Evolutionary conservation across 306 rosid genomes (phyloP), one percentile per base, ranked within the genome.

Genomic region (Medicago ruthenica): DNA sequence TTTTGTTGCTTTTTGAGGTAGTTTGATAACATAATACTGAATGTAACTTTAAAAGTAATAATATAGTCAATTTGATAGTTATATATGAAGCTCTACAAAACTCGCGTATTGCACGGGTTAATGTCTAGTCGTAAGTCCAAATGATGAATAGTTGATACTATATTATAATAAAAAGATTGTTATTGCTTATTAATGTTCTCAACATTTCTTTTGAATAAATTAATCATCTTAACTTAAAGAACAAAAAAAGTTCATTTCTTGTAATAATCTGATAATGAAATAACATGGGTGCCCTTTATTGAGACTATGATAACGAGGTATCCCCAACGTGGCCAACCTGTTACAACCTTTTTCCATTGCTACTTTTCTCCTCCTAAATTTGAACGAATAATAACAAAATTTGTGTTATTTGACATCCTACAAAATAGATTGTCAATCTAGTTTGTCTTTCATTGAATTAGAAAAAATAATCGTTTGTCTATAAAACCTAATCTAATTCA

Each of bases 271-370:
- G 17, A 6, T 24, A 24, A 12, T 59, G 65, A 59, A 13, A 59
- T 22, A 59, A 59, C 65, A 59, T 59, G 65, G 65, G 17, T 22
- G 9, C 16, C 39, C 65, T 59, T 71, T 62, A 62, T 71, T 27
- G 31, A 71, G 50, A n/a, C 0, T 61, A 18, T 24, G 41, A 53
- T 8, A 68, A 80, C 24, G 60, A 68, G 51, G 9, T 22, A 59
- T 61, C 60, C 60, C 76, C 44, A 80, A 68, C 76, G 76, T 75
- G 81, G 84, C 77, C 84, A 81, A 75, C 67, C 84, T 70, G 74
- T 70, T 75, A 27, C 73, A 20, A 54, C 71, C 66, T 53, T 69
- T 68, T 45, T 73, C n/a, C 15, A 68, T 68, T 22, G 54, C 42
- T 45, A 70, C 31, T 18, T 54, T 45, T 45, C n/a, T 4, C 42